These are phyloP conservation scores for Rhizopogon vinicolor DNA, from an alignment of 768 basidiomycete species.

Conservation along the genomic window DNA sequence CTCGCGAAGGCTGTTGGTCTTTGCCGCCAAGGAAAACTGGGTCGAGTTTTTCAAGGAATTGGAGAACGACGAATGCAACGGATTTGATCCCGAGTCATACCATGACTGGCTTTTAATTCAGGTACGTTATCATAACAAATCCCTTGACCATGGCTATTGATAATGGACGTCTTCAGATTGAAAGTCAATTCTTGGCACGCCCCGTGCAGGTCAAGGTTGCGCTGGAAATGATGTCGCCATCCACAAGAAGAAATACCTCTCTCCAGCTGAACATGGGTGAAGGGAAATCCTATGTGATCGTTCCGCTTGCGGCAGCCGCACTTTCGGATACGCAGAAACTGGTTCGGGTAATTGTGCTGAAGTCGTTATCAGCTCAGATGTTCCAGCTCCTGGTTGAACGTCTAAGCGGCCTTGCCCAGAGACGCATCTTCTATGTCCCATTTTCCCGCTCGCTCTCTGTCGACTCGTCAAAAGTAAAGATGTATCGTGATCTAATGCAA, in stretches of 20 bases:
- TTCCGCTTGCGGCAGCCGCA: conserved; percentile 36
- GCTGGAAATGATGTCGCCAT: conserved; percentile 42
- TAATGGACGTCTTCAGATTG: conserved; percentile 28
- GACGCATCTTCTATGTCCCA: conserved; percentile 45
- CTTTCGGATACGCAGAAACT: conserved; percentile 41
- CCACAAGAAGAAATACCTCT: conserved; percentile 28
- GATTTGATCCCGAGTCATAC: conserved; percentile 12
- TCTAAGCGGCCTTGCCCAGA: conserved; percentile 39
- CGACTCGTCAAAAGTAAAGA: conserved; percentile 5
- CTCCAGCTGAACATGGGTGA: conserved; percentile 59
- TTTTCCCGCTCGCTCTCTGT: conserved; percentile 29
- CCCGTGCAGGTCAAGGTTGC: conserved; percentile 39
- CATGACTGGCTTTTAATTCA: conserved; percentile 44
- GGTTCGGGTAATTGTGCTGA: conserved; percentile 47
- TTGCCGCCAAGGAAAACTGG: conserved; percentile 13
- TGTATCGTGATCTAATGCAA: conserved; percentile 28
- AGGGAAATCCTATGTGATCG: conserved; percentile 46
- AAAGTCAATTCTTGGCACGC: conserved; percentile 39
- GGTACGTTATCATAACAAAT: conserved; percentile 15
- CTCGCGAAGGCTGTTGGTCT: conserved; percentile 28
- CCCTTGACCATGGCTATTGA: neutral
- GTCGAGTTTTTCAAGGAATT: conserved; percentile 29
- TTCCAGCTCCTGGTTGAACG: conserved; percentile 42
- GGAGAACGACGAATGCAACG: conserved; percentile 19
- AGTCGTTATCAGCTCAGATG: conserved; percentile 42